Base-by-base conservation (phyloP, 495 filamentous ascomycete genomes). In the Echria macrotheca region DNA sequence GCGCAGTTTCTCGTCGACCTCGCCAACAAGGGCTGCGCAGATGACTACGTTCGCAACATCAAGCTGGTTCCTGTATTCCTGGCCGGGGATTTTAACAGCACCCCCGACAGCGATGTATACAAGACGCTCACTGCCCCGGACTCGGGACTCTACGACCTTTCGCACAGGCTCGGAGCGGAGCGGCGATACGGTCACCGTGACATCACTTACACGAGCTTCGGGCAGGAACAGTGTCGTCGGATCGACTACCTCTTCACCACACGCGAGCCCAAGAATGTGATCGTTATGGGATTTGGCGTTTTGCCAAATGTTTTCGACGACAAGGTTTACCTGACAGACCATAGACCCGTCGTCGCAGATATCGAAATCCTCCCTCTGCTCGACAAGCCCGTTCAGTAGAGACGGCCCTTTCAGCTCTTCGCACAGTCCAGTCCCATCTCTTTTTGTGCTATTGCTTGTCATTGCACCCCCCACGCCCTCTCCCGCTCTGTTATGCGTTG, bases 11-110 rank as follows among this genome's bases (percentile, higher is more conserved):
- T 91, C 11, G 65, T 81, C 14, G 54, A 54, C 28, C 58, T 70
- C 9, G 66, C 65, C 43, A n/a, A n/a, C n/a, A n/a, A n/a, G n/a
- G 37, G 43, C 3, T 28, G 37, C n/a, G 70, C 69, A 61, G 40
- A 54, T 1, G 31, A 26, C 7, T 35, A 23, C 6, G 3, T 15
- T 1, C 15, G 31, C 5, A 3, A 12, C 7, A 32, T 15, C 1
- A 38, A 49, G 0, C 19, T 38, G 0, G 46, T 58, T 28, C 76
- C 77, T 0, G 69, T 87, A 1, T 80, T 90, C 38, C 69, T 95
- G 18, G 76, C 79, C 0, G 89, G 89, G 8, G 87, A 94, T 59
- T 80, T 94, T 62, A 94, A 94, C 61, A 87, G 82, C 54, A 71
- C 83, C 42, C 78, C 79, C 1, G 61, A 62, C 9, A 76, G 79